Conservation (phyloP, 1,284 basidiomycete genomes). For the Xerocomus amazonicus region DNA sequence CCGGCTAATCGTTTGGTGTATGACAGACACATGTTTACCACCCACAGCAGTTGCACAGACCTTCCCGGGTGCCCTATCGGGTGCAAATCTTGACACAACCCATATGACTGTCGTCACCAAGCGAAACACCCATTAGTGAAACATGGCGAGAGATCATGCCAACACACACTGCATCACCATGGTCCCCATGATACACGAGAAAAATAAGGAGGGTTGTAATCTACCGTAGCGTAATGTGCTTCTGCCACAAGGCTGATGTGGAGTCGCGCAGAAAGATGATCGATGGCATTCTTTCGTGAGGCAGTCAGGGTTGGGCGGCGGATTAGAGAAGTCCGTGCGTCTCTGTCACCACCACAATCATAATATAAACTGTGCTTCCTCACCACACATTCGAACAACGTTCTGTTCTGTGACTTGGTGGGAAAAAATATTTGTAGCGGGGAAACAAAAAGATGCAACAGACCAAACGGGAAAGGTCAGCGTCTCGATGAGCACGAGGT, state of each 20-base stretch:
- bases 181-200: not conserved
- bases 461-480: not conserved
- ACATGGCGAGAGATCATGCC: not conserved
- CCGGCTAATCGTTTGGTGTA: not conserved
- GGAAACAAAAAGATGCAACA: not conserved
- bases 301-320: slow-evolving; percentile 17
- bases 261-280: slow-evolving; percentile 6
- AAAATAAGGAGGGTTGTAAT: slow-evolving; percentile 2
- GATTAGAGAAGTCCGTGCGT: slow-evolving; percentile 1
- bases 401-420: slow-evolving; percentile 9
- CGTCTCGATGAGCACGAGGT: not conserved
- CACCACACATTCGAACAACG: not conserved
- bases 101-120: not conserved
- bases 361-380: slow-evolving; percentile 6
- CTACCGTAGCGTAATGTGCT: slow-evolving; percentile 6
- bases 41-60: no score
- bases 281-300: not conserved
- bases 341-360: not conserved
- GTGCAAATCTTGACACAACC: not conserved
- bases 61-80: not conserved
- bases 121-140: not conserved
- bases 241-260: slow-evolving; percentile 16
- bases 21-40: not conserved
- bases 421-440: not conserved
- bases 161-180: not conserved